These are phyloP conservation scores for Fusarium veterinarium DNA, from an alignment of 2,329 filamentous ascomycete genomes.

Conservation along the genomic window DNA sequence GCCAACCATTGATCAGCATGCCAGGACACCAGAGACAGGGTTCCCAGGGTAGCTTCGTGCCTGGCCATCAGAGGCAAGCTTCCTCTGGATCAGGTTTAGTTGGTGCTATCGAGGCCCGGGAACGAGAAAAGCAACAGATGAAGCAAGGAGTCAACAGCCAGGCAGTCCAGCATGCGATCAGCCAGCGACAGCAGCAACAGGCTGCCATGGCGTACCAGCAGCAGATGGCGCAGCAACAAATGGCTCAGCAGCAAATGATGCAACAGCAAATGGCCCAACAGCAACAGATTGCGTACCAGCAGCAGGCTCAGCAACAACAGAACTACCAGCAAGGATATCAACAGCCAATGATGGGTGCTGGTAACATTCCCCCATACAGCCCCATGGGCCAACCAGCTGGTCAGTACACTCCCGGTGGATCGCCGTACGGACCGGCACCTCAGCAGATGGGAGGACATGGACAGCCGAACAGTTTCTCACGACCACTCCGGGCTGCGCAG, in stretches of 20 bases:
- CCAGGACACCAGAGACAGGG: slow-evolving; percentile 63
- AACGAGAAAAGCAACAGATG: slow-evolving; percentile 80
- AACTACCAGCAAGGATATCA: slow-evolving; percentile 41
- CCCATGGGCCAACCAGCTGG: slow-evolving; percentile 39
- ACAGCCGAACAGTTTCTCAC: slow-evolving; percentile 47
- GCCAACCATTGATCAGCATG: slow-evolving; percentile 79
- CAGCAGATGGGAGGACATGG: slow-evolving; percentile 37
- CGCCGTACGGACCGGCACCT: slow-evolving; percentile 37
- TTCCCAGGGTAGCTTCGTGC: slow-evolving; percentile 65
- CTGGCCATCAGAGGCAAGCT: slow-evolving; percentile 63
- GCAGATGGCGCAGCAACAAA: slow-evolving; percentile 65
- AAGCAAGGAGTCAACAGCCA: slow-evolving; percentile 70
- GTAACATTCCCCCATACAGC: slow-evolving; percentile 42
- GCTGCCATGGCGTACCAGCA: slow-evolving; percentile 30
- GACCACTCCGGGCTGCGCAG: slow-evolving; percentile 48
- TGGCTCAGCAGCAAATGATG: slow-evolving; percentile 44
- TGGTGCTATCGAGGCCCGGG: slow-evolving; percentile 81
- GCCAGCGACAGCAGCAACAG: slow-evolving; percentile 35
- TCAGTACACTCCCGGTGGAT: slow-evolving; percentile 35
- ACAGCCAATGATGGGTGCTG: slow-evolving; percentile 43
- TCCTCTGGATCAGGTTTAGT: slow-evolving; percentile 73
- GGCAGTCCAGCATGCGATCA: slow-evolving; percentile 38
- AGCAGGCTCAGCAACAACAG: slow-evolving; percentile 59
- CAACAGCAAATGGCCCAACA: slow-evolving; percentile 44
- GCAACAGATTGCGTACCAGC: slow-evolving; percentile 53